Conservation (phyloP, 164 flowering plant species). For the Aristolochia fimbriata region DNA sequence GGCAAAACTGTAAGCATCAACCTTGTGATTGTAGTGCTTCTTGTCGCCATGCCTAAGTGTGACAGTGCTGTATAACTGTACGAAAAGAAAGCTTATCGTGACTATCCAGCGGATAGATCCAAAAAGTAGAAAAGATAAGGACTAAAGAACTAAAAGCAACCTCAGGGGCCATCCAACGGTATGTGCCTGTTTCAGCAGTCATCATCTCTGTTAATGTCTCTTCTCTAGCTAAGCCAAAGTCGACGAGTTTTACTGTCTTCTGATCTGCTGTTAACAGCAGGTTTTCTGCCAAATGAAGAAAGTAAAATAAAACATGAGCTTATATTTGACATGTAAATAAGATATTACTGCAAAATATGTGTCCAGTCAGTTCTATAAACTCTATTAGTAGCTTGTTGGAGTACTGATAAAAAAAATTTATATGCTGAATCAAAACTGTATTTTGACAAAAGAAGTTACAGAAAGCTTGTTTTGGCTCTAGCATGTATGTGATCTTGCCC, state of each 20-base stretch:
- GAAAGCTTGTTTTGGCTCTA: too few relatives aligned
- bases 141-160: slow-evolving; percentile 20
- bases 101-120: background rate
- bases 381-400: too few relatives aligned
- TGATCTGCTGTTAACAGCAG: slow-evolving; percentile 79
- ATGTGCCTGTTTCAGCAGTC: slow-evolving; percentile 97
- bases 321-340: background rate
- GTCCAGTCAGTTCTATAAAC: too few relatives aligned
- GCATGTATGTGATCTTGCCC: too few relatives aligned
- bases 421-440: too few relatives aligned
- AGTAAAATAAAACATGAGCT: background rate
- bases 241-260: slow-evolving; percentile 76
- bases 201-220: slow-evolving; percentile 93
- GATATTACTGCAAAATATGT: background rate
- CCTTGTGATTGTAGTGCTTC: slow-evolving; percentile 93
- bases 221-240: slow-evolving; percentile 93
- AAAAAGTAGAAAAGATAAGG: background rate
- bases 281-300: slow-evolving; percentile 47
- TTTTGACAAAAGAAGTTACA: too few relatives aligned
- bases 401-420: too few relatives aligned
- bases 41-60: slow-evolving; percentile 93
- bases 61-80: slow-evolving; percentile 91
- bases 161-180: slow-evolving; percentile 99
- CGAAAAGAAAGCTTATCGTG: background rate
- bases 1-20: slow-evolving; percentile 91